Evolutionary conservation across 352 stramenopile genomes (phyloP), one percentile per base, ranked within the genome.

Genomic region (Pythium rishiriense): DNA sequence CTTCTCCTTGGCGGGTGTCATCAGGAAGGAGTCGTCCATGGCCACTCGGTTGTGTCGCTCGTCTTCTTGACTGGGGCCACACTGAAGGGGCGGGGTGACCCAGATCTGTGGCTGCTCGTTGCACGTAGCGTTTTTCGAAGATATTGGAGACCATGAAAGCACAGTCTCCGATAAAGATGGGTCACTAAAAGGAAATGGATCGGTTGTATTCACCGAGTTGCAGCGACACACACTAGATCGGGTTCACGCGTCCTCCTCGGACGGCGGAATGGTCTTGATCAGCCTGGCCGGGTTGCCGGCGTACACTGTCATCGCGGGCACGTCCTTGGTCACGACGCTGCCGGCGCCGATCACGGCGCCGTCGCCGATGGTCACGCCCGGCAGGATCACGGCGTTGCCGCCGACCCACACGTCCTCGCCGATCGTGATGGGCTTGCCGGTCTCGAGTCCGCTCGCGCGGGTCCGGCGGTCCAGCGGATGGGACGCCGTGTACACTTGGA

Each of bases 381-480:
- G 83, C 5, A 88, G 43, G 31, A 97, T 79, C 52, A 87, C 79
- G 9, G 78, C 83, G 49, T 79, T 79, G 41, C 83, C 90, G 25
- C 91, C 91, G 73, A 97, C 85, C 83, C 83, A 97, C 56, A 83
- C 81, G 76, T 96, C 72, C 42, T 95, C 79, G 21, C 79, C 88
- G 62, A 96, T 94, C 24, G 78, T 90, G 58, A 87, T 74, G 21
- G 79, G 77, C 51, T 81, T 83, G 46, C 83, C 84, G 42, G 83
- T 58, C 65, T 97, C 87, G 31, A 74, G 59, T 22, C 78, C 75
- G 0, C 50, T 70, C 9, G 67, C 50, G 52, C 90, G 73, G 21
- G 69, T 42, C 33, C 76, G 64, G 1, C 76, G 74, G 43, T 86
- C 74, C 9, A 96, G 45, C 21, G 88, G 88, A 58, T 97, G 90